Evolutionary conservation across 179 eudicot genomes (phyloP).

Genomic region (Silene noctiflora): DNA sequence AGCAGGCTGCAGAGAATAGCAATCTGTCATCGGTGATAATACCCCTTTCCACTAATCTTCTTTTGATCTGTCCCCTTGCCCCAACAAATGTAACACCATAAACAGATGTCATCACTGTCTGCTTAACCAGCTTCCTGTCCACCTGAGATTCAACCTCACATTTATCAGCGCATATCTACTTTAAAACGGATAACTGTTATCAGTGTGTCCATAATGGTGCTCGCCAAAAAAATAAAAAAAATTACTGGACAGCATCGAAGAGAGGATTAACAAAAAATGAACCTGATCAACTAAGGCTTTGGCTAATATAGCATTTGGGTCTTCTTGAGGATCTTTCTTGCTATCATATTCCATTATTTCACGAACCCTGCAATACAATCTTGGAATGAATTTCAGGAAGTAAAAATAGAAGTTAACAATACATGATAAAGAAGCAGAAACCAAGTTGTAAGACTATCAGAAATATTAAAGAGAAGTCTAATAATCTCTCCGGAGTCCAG

Average conservation of each 20-base stretch:
- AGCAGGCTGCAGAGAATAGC: constrained; percentile 66
- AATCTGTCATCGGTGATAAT: constrained; percentile 67
- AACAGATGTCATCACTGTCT: constrained; percentile 95
- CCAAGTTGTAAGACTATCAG: background rate
- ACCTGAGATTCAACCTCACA: constrained; percentile 51
- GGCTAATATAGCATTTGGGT: constrained; percentile 72
- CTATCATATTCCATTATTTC: constrained; percentile 76
- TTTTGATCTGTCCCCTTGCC: constrained; percentile 84
- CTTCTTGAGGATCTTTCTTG: constrained; percentile 58
- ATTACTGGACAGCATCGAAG: background rate
- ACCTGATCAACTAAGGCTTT: constrained; percentile 78
- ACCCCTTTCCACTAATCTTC: constrained; percentile 82
- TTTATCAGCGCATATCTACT: constrained; percentile 8
- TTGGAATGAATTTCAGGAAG: background rate
- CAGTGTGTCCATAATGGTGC: background rate
- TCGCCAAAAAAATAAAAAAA: background rate
- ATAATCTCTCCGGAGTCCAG: background rate
- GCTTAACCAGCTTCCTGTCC: constrained; percentile 80
- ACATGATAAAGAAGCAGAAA: background rate
- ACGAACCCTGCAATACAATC: constrained; percentile 54
- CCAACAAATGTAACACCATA: constrained; percentile 91
- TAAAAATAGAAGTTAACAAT: background rate
- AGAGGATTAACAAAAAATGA: background rate
- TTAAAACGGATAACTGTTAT: background rate
- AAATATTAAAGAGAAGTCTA: background rate